Base-by-base conservation (phyloP, 2,329 filamentous ascomycete genomes). In the Ophiostoma tasmaniense region DNA sequence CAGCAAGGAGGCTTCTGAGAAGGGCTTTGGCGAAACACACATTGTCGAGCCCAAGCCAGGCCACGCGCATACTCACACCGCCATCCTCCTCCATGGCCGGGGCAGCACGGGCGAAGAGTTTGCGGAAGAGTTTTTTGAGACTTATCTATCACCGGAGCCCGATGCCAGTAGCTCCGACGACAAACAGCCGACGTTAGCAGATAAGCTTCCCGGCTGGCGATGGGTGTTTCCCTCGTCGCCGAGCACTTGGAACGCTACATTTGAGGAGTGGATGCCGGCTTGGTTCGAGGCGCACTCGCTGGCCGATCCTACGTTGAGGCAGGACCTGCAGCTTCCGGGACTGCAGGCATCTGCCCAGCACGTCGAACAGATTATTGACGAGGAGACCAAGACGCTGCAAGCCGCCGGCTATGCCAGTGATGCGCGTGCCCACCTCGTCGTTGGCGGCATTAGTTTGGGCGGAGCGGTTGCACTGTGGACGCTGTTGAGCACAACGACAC, bases 191-290 rank as follows among this genome's bases (percentile, higher is more conserved):
- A 76, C 75, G 1, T 77, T 84, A 0, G 66, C 73, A n/a, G 76
- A 80, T 2, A 72, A 74, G 2, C 80, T 83, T 35, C 81, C 82
- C 1, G 76, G 78, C 1, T 78, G 82, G 71, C 78, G 79, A 66
- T 84, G 81, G 80, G 81, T 84, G 8, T 84, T 84, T 64, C 82
- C 82, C 6, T 76, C 78, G 68, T 79, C 81, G 1, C 77, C 77
- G 13, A 50, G 73, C 30, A 72, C 73, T 33, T 68, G 74, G 67
- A 74, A 74, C 55, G 75, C 76, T 55, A 66, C 35, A 30, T 70
- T 66, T 55, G 68, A 25, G 39, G 59, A 64, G 77, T 22, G 69
- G 72, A 6, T 70, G 71, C 69, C 77, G 78, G 11, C 80, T 69
- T 85, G 83, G 83, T 85, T 84, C 73, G 82, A 85, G 72, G 77